Evolutionary conservation across 257 asterid genomes (phyloP).

Genomic region (Euphrasia confusa): DNA sequence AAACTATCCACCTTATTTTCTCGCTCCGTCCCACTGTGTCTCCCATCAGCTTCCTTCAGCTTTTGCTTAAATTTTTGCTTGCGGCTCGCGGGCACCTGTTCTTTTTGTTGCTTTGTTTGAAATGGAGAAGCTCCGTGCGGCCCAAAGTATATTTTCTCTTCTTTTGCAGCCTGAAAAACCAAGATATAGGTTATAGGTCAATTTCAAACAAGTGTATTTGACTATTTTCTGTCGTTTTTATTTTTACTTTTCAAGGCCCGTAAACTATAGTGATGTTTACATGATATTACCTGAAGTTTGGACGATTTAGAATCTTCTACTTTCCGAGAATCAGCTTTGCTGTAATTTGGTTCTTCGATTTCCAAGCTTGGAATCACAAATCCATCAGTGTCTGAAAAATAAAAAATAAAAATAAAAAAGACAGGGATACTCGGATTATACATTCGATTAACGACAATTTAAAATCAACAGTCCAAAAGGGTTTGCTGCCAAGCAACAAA

Average conservation of each 20-base stretch:
- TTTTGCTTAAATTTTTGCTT: conserved; percentile 77
- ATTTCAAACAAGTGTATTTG: conserved; percentile 2
- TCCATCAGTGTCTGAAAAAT: conserved; percentile 69
- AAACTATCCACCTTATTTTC: conserved; percentile 75
- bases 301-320: conserved; percentile 46
- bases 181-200: neutral
- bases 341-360: conserved; percentile 42
- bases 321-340: conserved; percentile 28
- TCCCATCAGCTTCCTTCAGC: conserved; percentile 72
- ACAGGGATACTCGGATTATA: conserved; percentile 3
- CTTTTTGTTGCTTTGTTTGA: conserved; percentile 56
- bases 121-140: conserved; percentile 97
- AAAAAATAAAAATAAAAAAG: neutral
- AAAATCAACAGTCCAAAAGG: neutral
- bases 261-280: neutral
- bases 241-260: no score
- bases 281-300: conserved; percentile 39
- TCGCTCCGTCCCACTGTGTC: conserved; percentile 54
- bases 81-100: conserved; percentile 43
- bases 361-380: conserved; percentile 88
- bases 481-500: conserved; percentile 3
- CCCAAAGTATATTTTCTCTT: conserved; percentile 79
- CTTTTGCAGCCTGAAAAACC: conserved; percentile 44
- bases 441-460: conserved; percentile 17
- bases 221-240: neutral